Conservation (phyloP, 1,284 basidiomycete genomes). For the Cerioporus squamosus region DNA sequence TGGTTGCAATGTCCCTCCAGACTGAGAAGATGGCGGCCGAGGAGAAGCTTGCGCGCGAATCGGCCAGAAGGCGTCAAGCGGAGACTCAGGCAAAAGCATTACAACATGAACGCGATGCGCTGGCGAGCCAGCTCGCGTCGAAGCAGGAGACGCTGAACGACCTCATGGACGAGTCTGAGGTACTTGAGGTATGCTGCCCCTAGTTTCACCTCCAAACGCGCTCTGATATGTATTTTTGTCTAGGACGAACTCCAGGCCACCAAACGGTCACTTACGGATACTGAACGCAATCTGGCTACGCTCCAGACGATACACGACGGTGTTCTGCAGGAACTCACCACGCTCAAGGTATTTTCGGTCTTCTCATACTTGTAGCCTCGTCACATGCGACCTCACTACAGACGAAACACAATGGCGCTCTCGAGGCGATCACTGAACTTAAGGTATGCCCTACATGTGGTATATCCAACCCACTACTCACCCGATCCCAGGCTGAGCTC, state of each 20-base stretch:
- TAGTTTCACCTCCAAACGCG: neutral
- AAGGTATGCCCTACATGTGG: neutral
- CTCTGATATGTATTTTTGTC: no score
- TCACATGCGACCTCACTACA: neutral
- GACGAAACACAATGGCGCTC: neutral
- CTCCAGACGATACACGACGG: neutral
- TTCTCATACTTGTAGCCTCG: neutral
- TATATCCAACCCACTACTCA: no score
- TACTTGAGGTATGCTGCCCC: neutral
- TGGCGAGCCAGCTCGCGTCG: neutral
- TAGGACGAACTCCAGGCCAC: neutral
- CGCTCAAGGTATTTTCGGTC: neutral
- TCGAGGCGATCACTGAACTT: neutral
- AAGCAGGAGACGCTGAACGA: neutral
- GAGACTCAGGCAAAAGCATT: neutral
- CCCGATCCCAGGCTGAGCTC: neutral
- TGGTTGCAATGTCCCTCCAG: neutral
- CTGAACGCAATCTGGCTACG: no score
- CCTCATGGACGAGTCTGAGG: neutral
- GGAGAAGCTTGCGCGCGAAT: neutral
- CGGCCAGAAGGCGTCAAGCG: neutral
- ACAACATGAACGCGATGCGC: neutral
- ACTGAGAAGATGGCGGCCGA: neutral
- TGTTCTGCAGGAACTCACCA: neutral
- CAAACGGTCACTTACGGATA: neutral